These are phyloP conservation scores for Fusarium foetens DNA, from an alignment of 2,329 filamentous ascomycete species.

Conservation along the genomic window DNA sequence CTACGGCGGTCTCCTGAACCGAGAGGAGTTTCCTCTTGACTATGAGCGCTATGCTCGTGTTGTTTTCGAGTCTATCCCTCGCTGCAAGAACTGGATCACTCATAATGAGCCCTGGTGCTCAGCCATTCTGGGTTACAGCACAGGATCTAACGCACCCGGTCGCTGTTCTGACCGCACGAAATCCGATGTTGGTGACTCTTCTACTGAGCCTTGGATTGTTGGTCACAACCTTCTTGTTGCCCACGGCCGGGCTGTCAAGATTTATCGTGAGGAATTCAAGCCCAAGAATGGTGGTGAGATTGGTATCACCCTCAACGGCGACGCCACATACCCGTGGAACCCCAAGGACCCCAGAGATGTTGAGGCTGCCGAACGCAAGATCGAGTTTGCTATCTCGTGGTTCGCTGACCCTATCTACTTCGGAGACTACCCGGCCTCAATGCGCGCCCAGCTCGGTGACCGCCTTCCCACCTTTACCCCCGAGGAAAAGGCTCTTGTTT, in stretches of 20 bases:
- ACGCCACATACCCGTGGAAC: constrained; percentile 86
- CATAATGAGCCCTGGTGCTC: constrained; percentile 93
- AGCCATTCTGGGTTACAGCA: constrained; percentile 81
- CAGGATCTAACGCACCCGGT: constrained; percentile 83
- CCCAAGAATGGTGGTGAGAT: constrained; percentile 77
- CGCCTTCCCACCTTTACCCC: constrained; percentile 79
- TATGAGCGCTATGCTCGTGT: constrained; percentile 82
- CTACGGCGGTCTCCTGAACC: constrained; percentile 84
- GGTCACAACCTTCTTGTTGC: constrained; percentile 84
- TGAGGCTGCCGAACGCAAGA: constrained; percentile 80
- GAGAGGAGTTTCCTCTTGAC: constrained; percentile 83
- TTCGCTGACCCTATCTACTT: constrained; percentile 90
- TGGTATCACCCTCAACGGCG: constrained; percentile 88
- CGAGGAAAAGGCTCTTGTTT: constrained; percentile 77
- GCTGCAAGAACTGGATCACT: constrained; percentile 89
- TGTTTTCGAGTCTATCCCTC: constrained; percentile 77
- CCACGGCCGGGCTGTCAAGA: constrained; percentile 82
- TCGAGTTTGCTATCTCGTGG: constrained; percentile 89
- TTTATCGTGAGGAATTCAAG: constrained; percentile 86
- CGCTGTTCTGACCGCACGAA: constrained; percentile 79
- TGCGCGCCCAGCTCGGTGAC: constrained; percentile 82
- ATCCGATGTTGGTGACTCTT: constrained; percentile 76
- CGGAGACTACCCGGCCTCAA: constrained; percentile 84
- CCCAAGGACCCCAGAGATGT: constrained; percentile 77
- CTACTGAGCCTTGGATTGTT: constrained; percentile 82